phyloP scores from a whole-genome alignment of 108 stramenopile genomes.

The Conticribra weissflogii region DNA sequence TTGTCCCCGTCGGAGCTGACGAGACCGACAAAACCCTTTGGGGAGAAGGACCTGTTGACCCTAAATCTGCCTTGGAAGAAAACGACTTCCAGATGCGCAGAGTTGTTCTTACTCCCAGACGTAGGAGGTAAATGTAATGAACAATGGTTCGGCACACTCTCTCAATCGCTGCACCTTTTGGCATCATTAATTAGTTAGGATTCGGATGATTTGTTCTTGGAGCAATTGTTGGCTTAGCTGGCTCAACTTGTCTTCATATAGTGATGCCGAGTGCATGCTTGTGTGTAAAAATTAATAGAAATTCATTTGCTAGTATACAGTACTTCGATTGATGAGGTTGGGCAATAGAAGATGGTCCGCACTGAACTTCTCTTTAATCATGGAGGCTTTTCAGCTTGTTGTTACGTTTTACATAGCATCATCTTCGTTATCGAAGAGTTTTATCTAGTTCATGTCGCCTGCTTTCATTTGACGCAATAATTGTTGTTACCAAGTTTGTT shows the following conservation, averaged over 20 bases:
- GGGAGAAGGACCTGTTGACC: conserved; percentile 73
- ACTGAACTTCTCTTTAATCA: too few species aligned
- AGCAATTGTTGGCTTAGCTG: background rate
- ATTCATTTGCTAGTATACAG: too few species aligned
- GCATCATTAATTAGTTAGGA: background rate
- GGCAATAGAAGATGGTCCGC: too few species aligned
- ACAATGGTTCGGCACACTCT: background rate
- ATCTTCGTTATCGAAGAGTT: too few species aligned
- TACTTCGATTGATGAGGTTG: too few species aligned
- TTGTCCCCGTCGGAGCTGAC: conserved; percentile 50
- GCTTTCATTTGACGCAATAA: too few species aligned
- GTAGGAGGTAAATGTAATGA: conserved; percentile 36
- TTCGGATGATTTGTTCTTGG: background rate
- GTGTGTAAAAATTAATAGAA: background rate
- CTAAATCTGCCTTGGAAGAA: conserved; percentile 63
- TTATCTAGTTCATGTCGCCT: too few species aligned
- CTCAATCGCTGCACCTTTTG: background rate
- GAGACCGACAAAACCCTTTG: conserved; percentile 73
- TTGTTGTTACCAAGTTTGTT: too few species aligned
- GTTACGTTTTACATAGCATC: too few species aligned
- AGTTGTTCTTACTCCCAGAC: conserved; percentile 63
- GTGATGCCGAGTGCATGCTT: background rate
- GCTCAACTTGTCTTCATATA: background rate
- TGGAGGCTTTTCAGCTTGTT: too few species aligned
- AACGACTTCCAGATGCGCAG: conserved; percentile 79